phyloP scores from a whole-genome alignment of 2,329 filamentous ascomycete genomes.

The Hymenoscyphus infarciens region DNA sequence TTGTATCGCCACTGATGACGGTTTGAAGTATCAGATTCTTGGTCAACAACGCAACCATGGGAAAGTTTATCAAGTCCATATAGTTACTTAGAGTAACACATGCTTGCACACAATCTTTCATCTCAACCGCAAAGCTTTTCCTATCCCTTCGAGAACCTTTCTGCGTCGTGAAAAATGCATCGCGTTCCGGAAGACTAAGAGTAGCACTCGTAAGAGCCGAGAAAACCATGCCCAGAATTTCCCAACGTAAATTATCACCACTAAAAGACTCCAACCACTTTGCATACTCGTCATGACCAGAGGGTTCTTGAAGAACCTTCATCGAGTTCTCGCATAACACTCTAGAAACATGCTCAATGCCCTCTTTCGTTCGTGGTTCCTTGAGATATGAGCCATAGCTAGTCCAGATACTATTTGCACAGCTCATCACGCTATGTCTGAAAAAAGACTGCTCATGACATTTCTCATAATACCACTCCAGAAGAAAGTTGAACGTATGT shows the following conservation, averaged over 20 bases:
- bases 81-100: slow-evolving; percentile 38
- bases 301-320: slow-evolving; percentile 27
- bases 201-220: slow-evolving; percentile 22
- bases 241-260: slow-evolving; percentile 34
- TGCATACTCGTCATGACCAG: slow-evolving; percentile 22
- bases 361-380: slow-evolving; percentile 24
- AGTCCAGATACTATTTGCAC: slow-evolving; percentile 27
- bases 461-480: slow-evolving; percentile 27
- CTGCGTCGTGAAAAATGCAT: slow-evolving; percentile 30
- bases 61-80: slow-evolving; percentile 38
- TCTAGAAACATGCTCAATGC: slow-evolving; percentile 27
- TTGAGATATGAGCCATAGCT: slow-evolving; percentile 24
- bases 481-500: slow-evolving; percentile 28
- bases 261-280: slow-evolving; percentile 31
- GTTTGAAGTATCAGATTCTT: slow-evolving; percentile 39
- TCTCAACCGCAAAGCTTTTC: slow-evolving; percentile 29
- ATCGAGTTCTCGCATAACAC: slow-evolving; percentile 33
- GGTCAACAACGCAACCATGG: slow-evolving; percentile 39
- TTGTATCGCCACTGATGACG: slow-evolving; percentile 40
- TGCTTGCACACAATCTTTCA: slow-evolving; percentile 35
- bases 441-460: slow-evolving; percentile 20
- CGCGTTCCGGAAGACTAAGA: slow-evolving; percentile 22
- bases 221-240: slow-evolving; percentile 32
- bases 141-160: slow-evolving; percentile 26
- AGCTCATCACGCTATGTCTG: slow-evolving; percentile 17